phyloP scores from a whole-genome alignment of 495 filamentous ascomycete genomes.

The Penicillium cosmopolitanum region DNA sequence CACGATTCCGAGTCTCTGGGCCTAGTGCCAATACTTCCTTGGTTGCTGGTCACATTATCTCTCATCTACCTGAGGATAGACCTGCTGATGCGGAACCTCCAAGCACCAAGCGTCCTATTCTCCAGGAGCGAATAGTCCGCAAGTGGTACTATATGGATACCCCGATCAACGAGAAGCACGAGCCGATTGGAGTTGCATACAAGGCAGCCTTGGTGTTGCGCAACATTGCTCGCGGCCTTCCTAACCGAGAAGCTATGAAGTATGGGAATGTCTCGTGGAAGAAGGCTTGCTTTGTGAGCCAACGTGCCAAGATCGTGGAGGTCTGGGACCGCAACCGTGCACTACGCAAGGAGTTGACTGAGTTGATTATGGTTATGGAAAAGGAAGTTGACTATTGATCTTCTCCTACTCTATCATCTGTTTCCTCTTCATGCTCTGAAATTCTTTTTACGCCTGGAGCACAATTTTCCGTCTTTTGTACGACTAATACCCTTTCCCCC shows the following conservation, averaged over 20 bases:
- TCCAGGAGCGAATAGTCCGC: conserved; percentile 49
- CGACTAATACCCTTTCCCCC: conserved; percentile 29
- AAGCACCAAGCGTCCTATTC: conserved; percentile 41
- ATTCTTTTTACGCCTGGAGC: conserved; percentile 13
- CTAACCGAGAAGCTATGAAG: conserved; percentile 40
- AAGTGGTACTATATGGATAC: conserved; percentile 63
- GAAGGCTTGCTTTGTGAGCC: conserved; percentile 46
- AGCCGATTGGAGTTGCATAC: conserved; percentile 83
- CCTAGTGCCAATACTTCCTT: conserved; percentile 46
- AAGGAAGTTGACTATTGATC: conserved; percentile 45
- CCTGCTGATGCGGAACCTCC: conserved; percentile 49
- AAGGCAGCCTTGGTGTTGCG: conserved; percentile 83
- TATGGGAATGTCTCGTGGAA: conserved; percentile 45
- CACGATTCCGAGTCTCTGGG: conserved; percentile 41
- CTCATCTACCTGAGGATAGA: conserved; percentile 58
- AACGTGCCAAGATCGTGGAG: conserved; percentile 47
- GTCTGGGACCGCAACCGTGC: conserved; percentile 49
- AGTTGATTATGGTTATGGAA: conserved; percentile 50
- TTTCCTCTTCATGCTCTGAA: conserved; percentile 13
- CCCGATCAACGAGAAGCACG: conserved; percentile 74
- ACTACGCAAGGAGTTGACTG: conserved; percentile 47
- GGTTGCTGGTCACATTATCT: conserved; percentile 52
- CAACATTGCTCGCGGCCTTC: conserved; percentile 80
- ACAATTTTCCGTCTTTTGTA: conserved; percentile 24
- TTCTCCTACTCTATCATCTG: neutral